Base-by-base conservation (phyloP, 176 grass and related monocot species). In the Aegilops longissima region DNA sequence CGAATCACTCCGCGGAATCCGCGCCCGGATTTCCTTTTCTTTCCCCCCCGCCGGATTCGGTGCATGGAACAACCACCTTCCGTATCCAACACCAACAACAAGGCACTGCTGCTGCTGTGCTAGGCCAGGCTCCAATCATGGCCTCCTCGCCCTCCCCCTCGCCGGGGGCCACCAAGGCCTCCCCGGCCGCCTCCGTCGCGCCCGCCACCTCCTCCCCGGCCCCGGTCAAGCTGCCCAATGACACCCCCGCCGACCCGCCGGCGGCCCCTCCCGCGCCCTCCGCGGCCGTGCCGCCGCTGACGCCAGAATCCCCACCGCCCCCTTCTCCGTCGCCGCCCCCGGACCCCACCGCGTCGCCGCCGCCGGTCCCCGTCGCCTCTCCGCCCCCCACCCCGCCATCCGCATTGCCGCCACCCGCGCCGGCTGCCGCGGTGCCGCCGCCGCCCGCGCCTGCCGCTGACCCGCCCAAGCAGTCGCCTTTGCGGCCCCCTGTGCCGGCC, bases 71-170 rank as follows among this genome's bases (percentile, higher is more conserved):
- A 24, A 27, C 54, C 44, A 1, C 21, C 17, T 12, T 76, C 52
- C 75, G 18, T 84, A 61, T 76, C 33, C 71, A 81, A 18, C 30
- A 66, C 30, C 13, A 49, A 14, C 27, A 67, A 80, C 27, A 68
- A 76, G 62, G 24, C 13, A 84, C 61, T 27, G 14, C 81, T 29
- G 38, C 80, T 14, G 20, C 81, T 74, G 73, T 79, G 11, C 35
- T 80, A 76, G 59, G 12, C 45, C 4, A 49, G 47, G 75, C 70
- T 84, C 76, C 67, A 80, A 95, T 42, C 39, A 42, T 95, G 93
- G 93, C 93, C 61, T 88, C 93, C 29, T 89, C 91, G 1, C 91
- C 91, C 3, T 93, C 90, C 40, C 93, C 93, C 64, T 90, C 90
- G 51, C 80, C 89, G 45, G 86, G 70, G 80, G 33, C 31, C 52